Evolutionary conservation across 345 rosid species (phyloP).

Genomic region (Rhodamnia rubescens): DNA sequence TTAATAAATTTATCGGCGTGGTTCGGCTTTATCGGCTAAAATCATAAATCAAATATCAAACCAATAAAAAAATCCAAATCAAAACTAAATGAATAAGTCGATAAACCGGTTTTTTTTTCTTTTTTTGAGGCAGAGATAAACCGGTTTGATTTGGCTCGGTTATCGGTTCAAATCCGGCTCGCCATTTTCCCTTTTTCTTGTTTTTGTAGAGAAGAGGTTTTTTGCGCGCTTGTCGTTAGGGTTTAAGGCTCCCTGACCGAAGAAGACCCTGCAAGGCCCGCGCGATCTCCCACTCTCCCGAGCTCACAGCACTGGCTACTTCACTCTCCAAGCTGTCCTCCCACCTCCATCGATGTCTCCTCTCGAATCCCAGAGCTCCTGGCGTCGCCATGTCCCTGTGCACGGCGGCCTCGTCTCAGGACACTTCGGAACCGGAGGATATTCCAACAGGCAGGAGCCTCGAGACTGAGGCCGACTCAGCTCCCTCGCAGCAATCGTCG

Average conservation of each 20-base stretch:
- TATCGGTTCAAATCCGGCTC: neutral
- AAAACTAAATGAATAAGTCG: neutral
- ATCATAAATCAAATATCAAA: too few species aligned
- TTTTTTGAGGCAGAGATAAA: neutral
- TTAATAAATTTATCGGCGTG: too few species aligned
- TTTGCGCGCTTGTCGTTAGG: neutral
- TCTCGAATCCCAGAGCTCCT: constrained; percentile 23
- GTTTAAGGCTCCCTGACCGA: constrained; percentile 2
- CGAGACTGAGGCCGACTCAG: constrained; percentile 20
- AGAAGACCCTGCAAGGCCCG: neutral
- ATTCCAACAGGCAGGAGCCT: too few species aligned
- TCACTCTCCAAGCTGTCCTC: constrained; percentile 43
- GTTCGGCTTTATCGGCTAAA: too few species aligned
- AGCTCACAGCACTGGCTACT: constrained; percentile 19
- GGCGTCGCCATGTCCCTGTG: constrained; percentile 32
- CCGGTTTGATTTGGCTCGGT: too few species aligned
- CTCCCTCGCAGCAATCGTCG: neutral
- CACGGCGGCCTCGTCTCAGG: constrained; percentile 25
- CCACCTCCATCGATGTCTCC: constrained; percentile 35
- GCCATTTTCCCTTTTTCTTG: neutral
- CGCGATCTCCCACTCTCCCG: neutral
- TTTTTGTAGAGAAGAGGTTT: neutral
- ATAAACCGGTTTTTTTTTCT: too few species aligned
- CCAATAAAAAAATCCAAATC: neutral
- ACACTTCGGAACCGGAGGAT: constrained; percentile 24